These are phyloP conservation scores for Turritis glabra DNA, from an alignment of 345 rosid genomes.

Conservation along the genomic window DNA sequence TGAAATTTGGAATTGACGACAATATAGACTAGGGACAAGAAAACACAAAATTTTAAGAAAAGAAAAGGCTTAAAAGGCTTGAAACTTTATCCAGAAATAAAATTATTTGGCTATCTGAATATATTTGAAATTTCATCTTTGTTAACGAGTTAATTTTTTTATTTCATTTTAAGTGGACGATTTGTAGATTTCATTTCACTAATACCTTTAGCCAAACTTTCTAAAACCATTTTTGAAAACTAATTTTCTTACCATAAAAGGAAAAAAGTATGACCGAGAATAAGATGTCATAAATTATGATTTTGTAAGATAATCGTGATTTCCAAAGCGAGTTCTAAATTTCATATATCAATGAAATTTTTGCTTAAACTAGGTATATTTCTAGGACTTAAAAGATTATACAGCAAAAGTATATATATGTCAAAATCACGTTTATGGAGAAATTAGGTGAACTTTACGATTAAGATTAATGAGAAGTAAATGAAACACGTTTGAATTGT, in stretches of 20 bases:
- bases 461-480: not conserved
- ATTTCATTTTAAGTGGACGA: not conserved
- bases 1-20: constrained; percentile 17
- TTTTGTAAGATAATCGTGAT: not conserved
- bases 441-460: constrained; percentile 9
- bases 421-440: not conserved
- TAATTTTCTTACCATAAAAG: not conserved
- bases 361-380: not conserved
- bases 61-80: constrained; percentile 4
- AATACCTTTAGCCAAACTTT: not conserved
- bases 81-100: constrained; percentile 4
- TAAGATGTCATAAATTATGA: not conserved
- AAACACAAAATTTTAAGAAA: not conserved
- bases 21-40: constrained; percentile 1
- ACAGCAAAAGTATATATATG: not conserved
- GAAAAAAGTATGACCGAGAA: not conserved
- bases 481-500: constrained; percentile 31
- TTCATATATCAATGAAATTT: not conserved
- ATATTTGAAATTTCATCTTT: not conserved
- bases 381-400: not conserved
- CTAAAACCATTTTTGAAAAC: not conserved
- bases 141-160: not conserved
- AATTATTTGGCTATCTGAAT: not conserved
- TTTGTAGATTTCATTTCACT: not conserved
- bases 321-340: not conserved